phyloP scores from a whole-genome alignment of 2,329 filamentous ascomycete genomes.

The Cladosporium sp. region DNA sequence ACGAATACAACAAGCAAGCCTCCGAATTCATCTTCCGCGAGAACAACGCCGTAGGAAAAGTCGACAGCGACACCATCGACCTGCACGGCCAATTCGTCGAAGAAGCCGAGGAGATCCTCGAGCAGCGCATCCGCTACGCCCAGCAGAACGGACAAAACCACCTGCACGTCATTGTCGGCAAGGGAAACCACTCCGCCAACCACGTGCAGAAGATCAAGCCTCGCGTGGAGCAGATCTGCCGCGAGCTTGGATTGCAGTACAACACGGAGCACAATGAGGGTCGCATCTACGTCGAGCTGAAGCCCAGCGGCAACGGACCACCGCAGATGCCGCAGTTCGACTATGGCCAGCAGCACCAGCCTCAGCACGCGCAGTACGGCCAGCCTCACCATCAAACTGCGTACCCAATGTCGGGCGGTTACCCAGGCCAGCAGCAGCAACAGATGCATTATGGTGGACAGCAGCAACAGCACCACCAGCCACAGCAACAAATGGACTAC shows the following conservation, averaged over 20 bases:
- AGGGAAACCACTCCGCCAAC: conserved; percentile 78
- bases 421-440: conserved; percentile 36
- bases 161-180: conserved; percentile 92
- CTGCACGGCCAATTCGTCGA: conserved; percentile 92
- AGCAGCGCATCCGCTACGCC: conserved; percentile 77
- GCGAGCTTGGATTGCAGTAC: conserved; percentile 76
- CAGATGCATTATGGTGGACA: conserved; percentile 39
- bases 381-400: conserved; percentile 37
- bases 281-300: conserved; percentile 80
- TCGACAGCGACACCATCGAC: conserved; percentile 80
- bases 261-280: conserved; percentile 85
- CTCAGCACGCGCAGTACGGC: conserved; percentile 35
- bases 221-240: conserved; percentile 82
- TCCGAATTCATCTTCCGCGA: conserved; percentile 92
- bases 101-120: conserved; percentile 87
- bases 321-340: conserved; percentile 37
- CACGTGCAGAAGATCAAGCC: conserved; percentile 94
- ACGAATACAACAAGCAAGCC: conserved; percentile 84
- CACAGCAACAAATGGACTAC: conserved; percentile 42
- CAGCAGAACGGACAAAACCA: conserved; percentile 70
- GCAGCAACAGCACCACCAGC: conserved; percentile 44
- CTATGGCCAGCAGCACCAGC: conserved; percentile 39
- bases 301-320: conserved; percentile 57
- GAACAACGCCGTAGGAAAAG: conserved; percentile 76
- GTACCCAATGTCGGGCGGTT: conserved; percentile 33